Evolutionary conservation across 345 rosid species (phyloP).

Genomic region (Rhodomyrtus tomentosa): DNA sequence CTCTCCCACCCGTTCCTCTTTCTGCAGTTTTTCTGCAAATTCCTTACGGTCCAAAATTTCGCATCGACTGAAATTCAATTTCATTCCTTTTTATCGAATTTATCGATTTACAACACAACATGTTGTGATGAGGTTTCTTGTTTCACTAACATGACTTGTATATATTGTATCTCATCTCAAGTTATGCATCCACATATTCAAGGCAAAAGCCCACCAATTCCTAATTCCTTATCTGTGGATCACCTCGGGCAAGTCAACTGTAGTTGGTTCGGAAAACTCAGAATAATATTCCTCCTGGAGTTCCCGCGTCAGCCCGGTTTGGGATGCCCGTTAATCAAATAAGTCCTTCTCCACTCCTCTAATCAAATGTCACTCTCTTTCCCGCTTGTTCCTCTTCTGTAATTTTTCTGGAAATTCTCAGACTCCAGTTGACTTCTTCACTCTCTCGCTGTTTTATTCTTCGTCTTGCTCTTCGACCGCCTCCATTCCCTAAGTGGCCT

Average conservation of each 20-base stretch:
- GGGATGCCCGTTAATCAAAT: background rate
- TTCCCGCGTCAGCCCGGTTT: constrained; percentile 20
- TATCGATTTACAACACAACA: no score
- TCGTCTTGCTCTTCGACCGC: background rate
- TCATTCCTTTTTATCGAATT: no score
- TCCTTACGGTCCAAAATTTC: no score
- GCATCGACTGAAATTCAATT: no score
- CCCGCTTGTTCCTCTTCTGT: background rate
- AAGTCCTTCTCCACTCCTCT: background rate
- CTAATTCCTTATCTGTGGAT: constrained; percentile 36
- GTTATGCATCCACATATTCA: constrained; percentile 35
- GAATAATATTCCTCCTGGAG: constrained; percentile 23
- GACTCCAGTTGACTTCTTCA: background rate
- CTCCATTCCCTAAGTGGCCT: background rate
- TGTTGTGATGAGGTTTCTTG: background rate
- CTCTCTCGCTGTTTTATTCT: background rate
- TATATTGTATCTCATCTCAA: constrained; percentile 6
- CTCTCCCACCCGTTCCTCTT: no score
- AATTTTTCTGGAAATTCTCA: background rate
- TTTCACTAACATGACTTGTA: constrained; percentile 1
- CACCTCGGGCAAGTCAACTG: constrained; percentile 62
- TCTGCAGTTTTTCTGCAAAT: no score
- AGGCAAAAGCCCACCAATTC: constrained; percentile 49
- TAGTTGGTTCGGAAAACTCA: constrained; percentile 48
- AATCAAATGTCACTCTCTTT: no score